A percentile compares a stretch with the other conserved stretches of the same genome.
Conservation (phyloP, 257 asterid species). For the Pogostemon cablin region DNA sequence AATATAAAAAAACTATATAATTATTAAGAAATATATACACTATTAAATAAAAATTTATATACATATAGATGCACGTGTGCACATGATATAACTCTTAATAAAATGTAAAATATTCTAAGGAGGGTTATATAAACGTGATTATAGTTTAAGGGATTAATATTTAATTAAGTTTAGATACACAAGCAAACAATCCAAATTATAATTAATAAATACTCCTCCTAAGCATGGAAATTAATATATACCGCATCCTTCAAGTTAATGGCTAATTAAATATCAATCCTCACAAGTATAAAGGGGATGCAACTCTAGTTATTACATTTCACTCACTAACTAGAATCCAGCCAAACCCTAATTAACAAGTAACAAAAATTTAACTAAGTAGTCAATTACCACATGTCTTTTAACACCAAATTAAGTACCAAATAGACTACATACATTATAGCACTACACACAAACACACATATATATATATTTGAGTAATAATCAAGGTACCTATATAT, state of each 20-base stretch:
- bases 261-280: neutral
- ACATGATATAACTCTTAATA: no score
- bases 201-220: neutral
- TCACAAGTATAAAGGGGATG: neutral
- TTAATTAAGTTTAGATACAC: neutral
- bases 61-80: no score
- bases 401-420: neutral
- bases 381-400: slow-evolving; percentile 1
- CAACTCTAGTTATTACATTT: neutral
- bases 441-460: slow-evolving; percentile 11
- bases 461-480: neutral
- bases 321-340: neutral
- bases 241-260: neutral
- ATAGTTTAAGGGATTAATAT: no score
- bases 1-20: no score
- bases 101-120: no score
- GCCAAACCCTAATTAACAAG: slow-evolving; percentile 18
- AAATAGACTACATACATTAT: slow-evolving; percentile 7
- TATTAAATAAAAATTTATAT: no score
- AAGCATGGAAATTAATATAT: neutral
- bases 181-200: neutral
- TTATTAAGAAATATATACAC: no score
- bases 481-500: neutral
- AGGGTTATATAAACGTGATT: no score
- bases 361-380: neutral